Base-by-base conservation (phyloP, 257 asterid species). In the Asclepias syriaca region DNA sequence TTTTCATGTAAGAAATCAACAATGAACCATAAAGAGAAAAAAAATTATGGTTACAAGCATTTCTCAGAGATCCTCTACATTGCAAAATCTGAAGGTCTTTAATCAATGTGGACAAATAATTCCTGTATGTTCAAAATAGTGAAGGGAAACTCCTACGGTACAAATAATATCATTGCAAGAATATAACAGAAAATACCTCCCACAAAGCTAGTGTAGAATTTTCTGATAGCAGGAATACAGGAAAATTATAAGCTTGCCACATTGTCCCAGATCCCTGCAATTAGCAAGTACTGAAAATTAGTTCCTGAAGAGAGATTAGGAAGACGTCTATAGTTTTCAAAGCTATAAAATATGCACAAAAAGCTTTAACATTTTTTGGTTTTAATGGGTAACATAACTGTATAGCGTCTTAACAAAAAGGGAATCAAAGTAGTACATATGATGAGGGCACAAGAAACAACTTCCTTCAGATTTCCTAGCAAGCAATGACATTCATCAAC, bases 181-280 rank as follows among this genome's bases (percentile, higher is more conserved):
- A 66, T 24, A 40, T 66, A 70, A 60, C 53, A 66, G 73, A 58
- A 78, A 77, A 77, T 84, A 95, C 99, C 98, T 91, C 85, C 81
- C 81, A 88, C 88, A 95, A 59, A 77, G 83, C 77, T n/a, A 57
- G 69, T 39, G 96, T 88, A 88, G 91, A 84, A 80, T 76, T 74
- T 64, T 83, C 82, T 66, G 98, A 90, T 74, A 95, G 99, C 70
- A 95, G 86, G 84, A 90, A 91, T 55, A 91, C 90, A 3, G 99
- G 99, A 83, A 95, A 87, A 76, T 90, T 83, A 85, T 91, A 95
- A 75, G 86, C 87, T 71, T 87, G 88, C 99, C 99, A 91, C 99
- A 95, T 91, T 73, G 86, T 74, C 85, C 92, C 99, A 90, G 99
- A 88, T 78, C 99, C 99, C 99, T 95, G 93, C 77, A 83, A 77